Conservation (phyloP, 2,329 filamentous ascomycete species). For the Ceratocystis destructans region DNA sequence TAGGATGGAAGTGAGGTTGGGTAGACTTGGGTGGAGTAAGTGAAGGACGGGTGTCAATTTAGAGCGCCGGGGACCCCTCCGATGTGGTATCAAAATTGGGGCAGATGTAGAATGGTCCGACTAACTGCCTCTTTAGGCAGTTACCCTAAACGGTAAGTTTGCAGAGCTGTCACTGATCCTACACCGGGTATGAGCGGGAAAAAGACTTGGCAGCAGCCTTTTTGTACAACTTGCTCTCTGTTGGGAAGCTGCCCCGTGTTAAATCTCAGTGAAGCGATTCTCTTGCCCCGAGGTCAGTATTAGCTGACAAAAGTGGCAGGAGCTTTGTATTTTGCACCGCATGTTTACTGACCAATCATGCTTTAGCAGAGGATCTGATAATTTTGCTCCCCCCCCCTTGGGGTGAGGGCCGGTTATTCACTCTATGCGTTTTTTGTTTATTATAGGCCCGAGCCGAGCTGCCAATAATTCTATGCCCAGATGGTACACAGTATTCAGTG, state of each 20-base stretch:
- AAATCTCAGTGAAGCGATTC: background rate
- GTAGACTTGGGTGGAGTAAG: background rate
- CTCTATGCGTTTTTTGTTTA: background rate
- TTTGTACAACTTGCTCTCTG: background rate
- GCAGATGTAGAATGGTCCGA: background rate
- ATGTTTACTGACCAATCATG: background rate
- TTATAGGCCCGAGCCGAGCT: background rate
- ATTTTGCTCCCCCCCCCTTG: background rate
- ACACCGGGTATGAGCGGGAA: background rate
- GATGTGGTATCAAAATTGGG: background rate
- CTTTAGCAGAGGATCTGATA: background rate
- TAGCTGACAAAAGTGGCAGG: background rate
- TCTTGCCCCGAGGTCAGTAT: background rate
- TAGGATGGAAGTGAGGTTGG: no score
- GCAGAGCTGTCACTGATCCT: background rate
- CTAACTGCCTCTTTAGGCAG: background rate
- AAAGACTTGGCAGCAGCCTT: background rate
- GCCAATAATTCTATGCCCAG: no score
- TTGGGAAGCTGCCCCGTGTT: background rate
- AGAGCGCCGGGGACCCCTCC: background rate
- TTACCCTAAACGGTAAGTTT: background rate
- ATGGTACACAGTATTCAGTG: no score
- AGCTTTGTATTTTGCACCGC: background rate
- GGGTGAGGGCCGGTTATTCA: background rate
- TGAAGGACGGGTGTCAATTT: background rate